Percentiles rank a stretch among this genome's conserved stretches.
Evolutionary conservation across 2,329 filamentous ascomycete genomes (phyloP).

Genomic region (Ceratocystis huliohia): DNA sequence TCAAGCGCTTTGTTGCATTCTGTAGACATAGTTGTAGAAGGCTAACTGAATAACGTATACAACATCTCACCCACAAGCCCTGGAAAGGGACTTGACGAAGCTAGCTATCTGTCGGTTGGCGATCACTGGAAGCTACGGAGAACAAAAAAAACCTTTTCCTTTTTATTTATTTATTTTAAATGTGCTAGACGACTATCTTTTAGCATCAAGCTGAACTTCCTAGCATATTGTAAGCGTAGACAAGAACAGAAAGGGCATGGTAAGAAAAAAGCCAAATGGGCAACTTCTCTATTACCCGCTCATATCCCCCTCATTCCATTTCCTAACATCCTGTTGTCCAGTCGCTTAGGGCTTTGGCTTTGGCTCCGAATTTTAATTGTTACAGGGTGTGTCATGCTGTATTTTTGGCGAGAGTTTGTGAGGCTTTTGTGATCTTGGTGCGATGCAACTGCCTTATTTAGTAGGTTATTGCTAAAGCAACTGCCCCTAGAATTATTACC

Average conservation of each 20-base stretch:
- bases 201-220: too few species aligned
- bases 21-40: not conserved
- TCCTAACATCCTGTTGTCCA: not conserved
- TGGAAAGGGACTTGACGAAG: not conserved
- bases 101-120: not conserved
- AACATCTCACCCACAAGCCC: not conserved
- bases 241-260: too few species aligned
- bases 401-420: not conserved
- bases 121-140: not conserved
- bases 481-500: not conserved
- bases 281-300: not conserved
- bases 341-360: not conserved
- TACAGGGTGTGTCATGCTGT: not conserved
- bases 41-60: not conserved
- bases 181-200: too few species aligned
- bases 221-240: too few species aligned
- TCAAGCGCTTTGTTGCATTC: not conserved
- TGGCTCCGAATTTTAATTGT: not conserved
- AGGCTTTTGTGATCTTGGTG: constrained; percentile 1
- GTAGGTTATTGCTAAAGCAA: not conserved
- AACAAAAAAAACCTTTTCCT: not conserved
- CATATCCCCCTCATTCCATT: not conserved
- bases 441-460: not conserved
- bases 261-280: too few species aligned
- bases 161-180: too few species aligned